phyloP scores from a whole-genome alignment of 2,329 filamentous ascomycete species.

The Fonsecaea erecta region DNA sequence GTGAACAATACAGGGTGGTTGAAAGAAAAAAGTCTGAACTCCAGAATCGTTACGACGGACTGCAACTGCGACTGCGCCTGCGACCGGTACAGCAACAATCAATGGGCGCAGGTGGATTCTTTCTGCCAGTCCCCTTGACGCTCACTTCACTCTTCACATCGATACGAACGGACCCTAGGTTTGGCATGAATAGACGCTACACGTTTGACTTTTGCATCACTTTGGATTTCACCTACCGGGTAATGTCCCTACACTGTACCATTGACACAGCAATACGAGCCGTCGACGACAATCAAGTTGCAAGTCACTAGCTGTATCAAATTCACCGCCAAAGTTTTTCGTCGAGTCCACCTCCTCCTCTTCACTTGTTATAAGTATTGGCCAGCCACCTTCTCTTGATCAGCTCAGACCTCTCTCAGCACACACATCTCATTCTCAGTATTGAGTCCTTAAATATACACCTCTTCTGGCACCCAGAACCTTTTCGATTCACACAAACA shows the following conservation, averaged over 20 bases:
- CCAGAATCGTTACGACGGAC: neutral
- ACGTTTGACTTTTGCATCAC: constrained; percentile 33
- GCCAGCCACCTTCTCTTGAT: neutral
- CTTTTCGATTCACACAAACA: neutral
- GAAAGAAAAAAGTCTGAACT: constrained; percentile 6
- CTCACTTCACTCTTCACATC: constrained; percentile 24
- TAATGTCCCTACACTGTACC: constrained; percentile 35
- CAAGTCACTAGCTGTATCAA: neutral
- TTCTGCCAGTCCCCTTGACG: constrained; percentile 17
- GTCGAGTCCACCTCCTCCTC: neutral
- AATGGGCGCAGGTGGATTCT: constrained; percentile 23
- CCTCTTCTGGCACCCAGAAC: neutral
- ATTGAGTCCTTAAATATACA: neutral
- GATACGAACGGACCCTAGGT: constrained; percentile 17
- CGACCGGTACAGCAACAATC: constrained; percentile 14
- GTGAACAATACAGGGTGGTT: neutral
- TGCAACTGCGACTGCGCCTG: constrained; percentile 9
- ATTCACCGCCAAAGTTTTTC: neutral
- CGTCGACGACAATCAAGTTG: constrained; percentile 38
- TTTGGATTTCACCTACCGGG: constrained; percentile 32
- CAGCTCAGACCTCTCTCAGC: neutral
- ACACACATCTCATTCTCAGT: neutral
- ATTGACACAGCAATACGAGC: constrained; percentile 36
- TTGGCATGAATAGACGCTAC: constrained; percentile 32
- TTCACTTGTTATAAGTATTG: neutral